Evolutionary conservation across 352 stramenopile genomes (phyloP).

Genomic region (Phytophthora colocasiae): DNA sequence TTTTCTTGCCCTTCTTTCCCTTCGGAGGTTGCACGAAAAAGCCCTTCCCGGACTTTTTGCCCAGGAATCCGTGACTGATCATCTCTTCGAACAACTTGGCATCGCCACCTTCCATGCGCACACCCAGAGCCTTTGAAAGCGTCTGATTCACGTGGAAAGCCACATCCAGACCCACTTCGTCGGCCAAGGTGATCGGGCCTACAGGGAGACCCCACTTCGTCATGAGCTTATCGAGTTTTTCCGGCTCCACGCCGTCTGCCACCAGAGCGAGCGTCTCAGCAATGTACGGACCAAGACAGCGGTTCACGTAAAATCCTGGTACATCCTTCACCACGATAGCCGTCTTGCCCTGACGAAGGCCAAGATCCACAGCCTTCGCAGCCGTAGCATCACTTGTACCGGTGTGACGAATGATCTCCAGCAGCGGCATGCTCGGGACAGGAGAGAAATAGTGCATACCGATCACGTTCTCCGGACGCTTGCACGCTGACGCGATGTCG

Average conservation of each 20-base stretch:
- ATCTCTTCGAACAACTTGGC: constrained; percentile 95
- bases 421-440: constrained; percentile 97
- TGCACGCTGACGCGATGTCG: constrained; percentile 91
- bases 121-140: constrained; percentile 95
- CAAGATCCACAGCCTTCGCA: constrained; percentile 94
- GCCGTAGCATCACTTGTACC: constrained; percentile 90
- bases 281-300: constrained; percentile 96
- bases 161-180: constrained; percentile 98
- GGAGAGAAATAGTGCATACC: constrained; percentile 99
- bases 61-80: constrained; percentile 95
- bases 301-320: constrained; percentile 99
- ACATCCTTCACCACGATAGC: constrained; percentile 99
- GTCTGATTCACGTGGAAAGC: constrained; percentile 94
- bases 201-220: constrained; percentile 98
- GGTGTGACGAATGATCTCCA: constrained; percentile 98
- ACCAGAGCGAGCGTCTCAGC: constrained; percentile 92
- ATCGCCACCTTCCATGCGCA: constrained; percentile 94
- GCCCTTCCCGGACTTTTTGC: constrained; percentile 97
- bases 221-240: constrained; percentile 95
- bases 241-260: constrained; percentile 91
- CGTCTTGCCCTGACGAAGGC: constrained; percentile 98
- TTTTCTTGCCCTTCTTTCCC: constrained; percentile 91
- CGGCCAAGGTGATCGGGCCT: constrained; percentile 96
- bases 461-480: constrained; percentile 92
- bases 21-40: constrained; percentile 97